These are phyloP conservation scores for Fusarium penzigii DNA, from an alignment of 2,329 filamentous ascomycete species.

Conservation along the genomic window DNA sequence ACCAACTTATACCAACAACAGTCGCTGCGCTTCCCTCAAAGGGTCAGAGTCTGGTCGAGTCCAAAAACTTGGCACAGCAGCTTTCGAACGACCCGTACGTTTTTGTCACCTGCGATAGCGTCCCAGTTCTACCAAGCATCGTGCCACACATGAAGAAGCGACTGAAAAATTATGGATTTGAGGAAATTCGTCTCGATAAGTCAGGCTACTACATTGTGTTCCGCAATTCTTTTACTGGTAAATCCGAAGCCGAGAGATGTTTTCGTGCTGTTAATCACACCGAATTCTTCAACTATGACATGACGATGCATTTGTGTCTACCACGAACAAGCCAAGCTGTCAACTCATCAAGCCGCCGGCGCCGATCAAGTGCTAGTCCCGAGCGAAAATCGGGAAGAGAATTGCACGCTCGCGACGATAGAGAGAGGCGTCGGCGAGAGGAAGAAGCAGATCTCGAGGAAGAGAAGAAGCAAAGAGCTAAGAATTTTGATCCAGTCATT, in stretches of 20 bases:
- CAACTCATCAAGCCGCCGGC: constrained; percentile 26
- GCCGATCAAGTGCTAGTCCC: constrained; percentile 38
- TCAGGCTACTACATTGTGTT: constrained; percentile 94
- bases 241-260: constrained; percentile 79
- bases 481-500: constrained; percentile 84
- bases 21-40: constrained; percentile 24
- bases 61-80: constrained; percentile 64
- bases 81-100: constrained; percentile 84
- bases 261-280: constrained; percentile 77
- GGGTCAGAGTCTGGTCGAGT: constrained; percentile 58
- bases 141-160: constrained; percentile 89
- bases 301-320: constrained; percentile 79
- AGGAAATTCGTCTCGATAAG: constrained; percentile 79
- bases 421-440: constrained; percentile 66
- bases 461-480: constrained; percentile 84
- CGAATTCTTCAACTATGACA: constrained; percentile 85
- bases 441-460: constrained; percentile 83
- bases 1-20: constrained; percentile 35
- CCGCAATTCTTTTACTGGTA: constrained; percentile 72
- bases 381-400: constrained; percentile 30
- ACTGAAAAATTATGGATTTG: constrained; percentile 78
- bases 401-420: constrained; percentile 53
- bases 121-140: constrained; percentile 83
- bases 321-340: constrained; percentile 30
- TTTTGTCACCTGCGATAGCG: constrained; percentile 82